phyloP scores from a whole-genome alignment of 1,139 yeast genomes.

The Magnusiomyces ingens region DNA sequence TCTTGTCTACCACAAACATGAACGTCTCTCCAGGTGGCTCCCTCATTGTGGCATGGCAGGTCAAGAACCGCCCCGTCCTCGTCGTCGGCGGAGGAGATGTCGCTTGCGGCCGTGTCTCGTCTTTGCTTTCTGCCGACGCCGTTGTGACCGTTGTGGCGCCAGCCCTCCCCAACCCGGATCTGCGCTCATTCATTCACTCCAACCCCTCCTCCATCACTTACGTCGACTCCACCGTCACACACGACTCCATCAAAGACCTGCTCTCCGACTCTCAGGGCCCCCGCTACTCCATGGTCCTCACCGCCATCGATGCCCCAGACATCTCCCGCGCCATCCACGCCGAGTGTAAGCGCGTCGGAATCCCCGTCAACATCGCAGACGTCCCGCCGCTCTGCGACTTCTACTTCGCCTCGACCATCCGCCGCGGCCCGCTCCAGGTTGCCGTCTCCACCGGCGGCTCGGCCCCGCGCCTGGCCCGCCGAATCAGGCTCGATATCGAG shows the following conservation, averaged over 20 bases:
- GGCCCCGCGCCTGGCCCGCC: slow-evolving; percentile 66
- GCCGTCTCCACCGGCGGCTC: slow-evolving; percentile 83
- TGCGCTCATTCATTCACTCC: slow-evolving; percentile 36
- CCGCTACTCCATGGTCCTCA: slow-evolving; percentile 56
- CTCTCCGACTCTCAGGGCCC: slow-evolving; percentile 12
- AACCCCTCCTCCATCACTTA: slow-evolving; percentile 40
- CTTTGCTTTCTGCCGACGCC: slow-evolving; percentile 64
- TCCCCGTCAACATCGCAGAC: slow-evolving; percentile 81
- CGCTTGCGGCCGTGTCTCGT: slow-evolving; percentile 62
- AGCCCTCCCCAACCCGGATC: slow-evolving; percentile 40
- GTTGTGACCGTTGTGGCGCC: slow-evolving; percentile 63
- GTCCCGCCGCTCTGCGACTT: slow-evolving; percentile 79
- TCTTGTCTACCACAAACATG: slow-evolving; percentile 1
- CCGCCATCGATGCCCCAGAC: slow-evolving; percentile 69
- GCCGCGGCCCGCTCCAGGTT: slow-evolving; percentile 70
- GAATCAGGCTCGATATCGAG: slow-evolving; percentile 56
- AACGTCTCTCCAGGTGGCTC: slow-evolving; percentile 40
- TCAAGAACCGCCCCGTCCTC: slow-evolving; percentile 54
- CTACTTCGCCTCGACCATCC: slow-evolving; percentile 74
- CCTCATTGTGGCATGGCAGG: slow-evolving; percentile 67
- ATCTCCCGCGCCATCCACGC: slow-evolving; percentile 54
- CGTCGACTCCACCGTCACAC: slow-evolving; percentile 45
- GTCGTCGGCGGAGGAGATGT: slow-evolving; percentile 83
- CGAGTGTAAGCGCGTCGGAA: slow-evolving; percentile 43
- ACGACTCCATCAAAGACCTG: slow-evolving; percentile 21